A percentile compares a stretch with the other conserved stretches of the same genome.
Evolutionary conservation across 345 rosid genomes (phyloP).

Genomic region (Toxicodendron radicans): DNA sequence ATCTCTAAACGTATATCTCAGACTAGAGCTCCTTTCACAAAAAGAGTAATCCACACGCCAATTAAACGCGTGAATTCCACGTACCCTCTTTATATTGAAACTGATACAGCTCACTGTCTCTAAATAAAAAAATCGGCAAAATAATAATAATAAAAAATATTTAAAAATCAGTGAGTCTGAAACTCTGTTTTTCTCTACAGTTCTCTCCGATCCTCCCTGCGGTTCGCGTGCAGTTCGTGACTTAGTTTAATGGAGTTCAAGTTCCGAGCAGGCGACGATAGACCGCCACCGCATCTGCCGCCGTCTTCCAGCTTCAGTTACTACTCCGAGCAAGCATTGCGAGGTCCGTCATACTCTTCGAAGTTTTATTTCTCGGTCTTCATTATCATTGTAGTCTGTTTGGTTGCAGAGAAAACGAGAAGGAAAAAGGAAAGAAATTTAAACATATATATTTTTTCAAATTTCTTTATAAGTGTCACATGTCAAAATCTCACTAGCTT

Average conservation of each 20-base stretch:
- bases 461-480: no score
- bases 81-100: no score
- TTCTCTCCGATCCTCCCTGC: background rate
- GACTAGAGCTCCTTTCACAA: background rate
- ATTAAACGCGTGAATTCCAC: background rate
- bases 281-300: slow-evolving; percentile 20
- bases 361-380: background rate
- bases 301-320: slow-evolving; percentile 13
- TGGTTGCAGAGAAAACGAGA: background rate
- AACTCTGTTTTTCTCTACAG: background rate
- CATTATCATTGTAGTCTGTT: slow-evolving; percentile 4
- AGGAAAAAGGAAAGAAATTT: background rate
- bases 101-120: no score
- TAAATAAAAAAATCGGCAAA: no score
- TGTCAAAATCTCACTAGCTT: no score
- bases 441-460: no score
- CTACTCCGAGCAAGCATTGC: slow-evolving; percentile 27
- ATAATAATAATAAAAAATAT: no score
- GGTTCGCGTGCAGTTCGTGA: background rate
- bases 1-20: no score
- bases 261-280: slow-evolving; percentile 37
- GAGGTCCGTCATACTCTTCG: slow-evolving; percentile 21
- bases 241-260: slow-evolving; percentile 41
- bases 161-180: no score
- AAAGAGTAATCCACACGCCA: background rate